Conservation (phyloP, 139 green algal species). For the Coelastrella sp. region DNA sequence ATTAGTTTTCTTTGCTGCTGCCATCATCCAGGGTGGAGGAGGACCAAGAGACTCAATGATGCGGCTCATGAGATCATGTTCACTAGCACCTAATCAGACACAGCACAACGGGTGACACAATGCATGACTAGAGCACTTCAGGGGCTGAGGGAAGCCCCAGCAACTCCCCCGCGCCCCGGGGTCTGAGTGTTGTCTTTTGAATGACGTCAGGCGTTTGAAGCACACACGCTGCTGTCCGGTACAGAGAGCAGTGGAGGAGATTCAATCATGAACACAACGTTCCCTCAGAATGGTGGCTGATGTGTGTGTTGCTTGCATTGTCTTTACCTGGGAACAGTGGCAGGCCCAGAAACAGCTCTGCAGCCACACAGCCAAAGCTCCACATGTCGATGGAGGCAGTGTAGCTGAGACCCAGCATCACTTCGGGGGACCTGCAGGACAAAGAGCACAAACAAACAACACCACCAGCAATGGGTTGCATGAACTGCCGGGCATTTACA, state of each 20-base stretch:
- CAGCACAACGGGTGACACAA: conserved; percentile 1
- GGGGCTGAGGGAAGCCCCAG: too few relatives aligned
- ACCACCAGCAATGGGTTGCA: too few relatives aligned
- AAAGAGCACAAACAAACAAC: too few relatives aligned
- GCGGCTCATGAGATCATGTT: conserved; percentile 92
- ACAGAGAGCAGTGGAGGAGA: too few relatives aligned
- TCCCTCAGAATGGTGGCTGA: too few relatives aligned
- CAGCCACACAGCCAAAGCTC: conserved; percentile 94
- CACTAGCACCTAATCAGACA: conserved; percentile 73
- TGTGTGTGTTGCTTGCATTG: not conserved
- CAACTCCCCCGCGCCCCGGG: too few relatives aligned
- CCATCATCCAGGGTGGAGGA: conserved; percentile 77
- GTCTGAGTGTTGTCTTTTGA: too few relatives aligned
- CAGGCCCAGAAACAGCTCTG: conserved; percentile 95
- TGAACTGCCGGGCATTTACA: not conserved
- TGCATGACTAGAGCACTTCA: too few relatives aligned
- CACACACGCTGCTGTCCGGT: too few relatives aligned
- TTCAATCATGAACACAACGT: too few relatives aligned
- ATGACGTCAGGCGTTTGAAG: too few relatives aligned
- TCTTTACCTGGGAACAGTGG: conserved; percentile 90
- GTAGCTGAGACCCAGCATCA: conserved; percentile 89
- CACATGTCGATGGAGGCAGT: conserved; percentile 96
- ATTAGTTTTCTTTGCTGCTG: conserved; percentile 70
- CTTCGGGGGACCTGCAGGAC: conserved; percentile 74
- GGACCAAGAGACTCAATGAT: conserved; percentile 90